These are phyloP conservation scores for Pyrrhoderma noxium DNA, from an alignment of 1,284 basidiomycete species.

Conservation along the genomic window DNA sequence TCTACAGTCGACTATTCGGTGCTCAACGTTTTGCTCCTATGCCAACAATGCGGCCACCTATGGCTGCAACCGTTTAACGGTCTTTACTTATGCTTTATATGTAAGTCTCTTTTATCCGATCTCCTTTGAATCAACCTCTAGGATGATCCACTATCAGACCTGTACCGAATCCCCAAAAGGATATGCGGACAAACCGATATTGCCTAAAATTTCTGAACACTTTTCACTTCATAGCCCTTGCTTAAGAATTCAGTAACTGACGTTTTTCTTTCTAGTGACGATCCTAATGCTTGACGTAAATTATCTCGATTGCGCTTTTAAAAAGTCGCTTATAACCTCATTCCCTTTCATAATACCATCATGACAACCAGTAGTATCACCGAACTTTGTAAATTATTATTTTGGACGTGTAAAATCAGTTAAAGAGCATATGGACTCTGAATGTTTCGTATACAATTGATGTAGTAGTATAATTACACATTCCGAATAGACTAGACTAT, in stretches of 20 bases:
- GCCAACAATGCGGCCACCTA: conserved; percentile 53
- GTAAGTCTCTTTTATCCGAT: conserved; percentile 7
- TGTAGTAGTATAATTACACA: no score
- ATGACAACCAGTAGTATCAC: no score
- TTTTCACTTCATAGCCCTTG: background rate
- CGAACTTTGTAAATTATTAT: no score
- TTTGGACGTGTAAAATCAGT: no score
- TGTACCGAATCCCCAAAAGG: conserved; percentile 34
- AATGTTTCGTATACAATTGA: no score
- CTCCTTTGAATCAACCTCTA: conserved; percentile 4
- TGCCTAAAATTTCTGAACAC: conserved; percentile 33
- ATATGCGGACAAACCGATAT: conserved; percentile 32
- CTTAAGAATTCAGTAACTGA: background rate
- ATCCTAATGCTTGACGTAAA: background rate
- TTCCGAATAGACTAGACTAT: no score
- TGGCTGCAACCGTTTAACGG: conserved; percentile 15
- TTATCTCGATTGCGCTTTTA: no score
- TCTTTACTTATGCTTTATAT: background rate
- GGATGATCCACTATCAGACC: conserved; percentile 39
- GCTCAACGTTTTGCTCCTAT: conserved; percentile 44
- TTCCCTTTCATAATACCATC: background rate
- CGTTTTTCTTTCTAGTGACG: background rate
- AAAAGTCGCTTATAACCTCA: no score
- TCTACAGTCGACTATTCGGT: conserved; percentile 51
- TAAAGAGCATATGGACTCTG: no score